Evolutionary conservation across 805 yeast genomes (phyloP).

Genomic region (Metschnikowia peoriensis): DNA sequence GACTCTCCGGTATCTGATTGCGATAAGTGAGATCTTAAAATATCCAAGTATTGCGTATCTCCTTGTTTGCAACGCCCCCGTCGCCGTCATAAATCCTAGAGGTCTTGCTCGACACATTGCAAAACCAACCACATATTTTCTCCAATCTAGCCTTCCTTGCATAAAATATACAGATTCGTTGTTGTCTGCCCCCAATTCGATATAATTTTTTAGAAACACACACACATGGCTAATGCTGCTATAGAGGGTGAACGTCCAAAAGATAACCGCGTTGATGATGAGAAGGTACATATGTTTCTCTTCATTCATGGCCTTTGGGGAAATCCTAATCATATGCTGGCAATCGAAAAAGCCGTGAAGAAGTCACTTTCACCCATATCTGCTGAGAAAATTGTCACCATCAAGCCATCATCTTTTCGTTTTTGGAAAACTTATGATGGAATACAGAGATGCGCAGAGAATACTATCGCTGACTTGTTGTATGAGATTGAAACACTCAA

Average conservation of each 20-base stretch:
- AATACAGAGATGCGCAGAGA: conserved; percentile 32
- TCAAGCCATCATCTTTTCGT: conserved; percentile 39
- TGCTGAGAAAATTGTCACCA: conserved; percentile 29
- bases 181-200: too few species aligned
- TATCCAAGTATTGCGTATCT: not conserved
- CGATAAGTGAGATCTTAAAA: conserved; percentile 4
- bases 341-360: conserved; percentile 50
- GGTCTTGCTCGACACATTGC: not conserved
- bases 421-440: conserved; percentile 48
- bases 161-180: too few species aligned
- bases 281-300: conserved; percentile 37
- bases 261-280: conserved; percentile 1
- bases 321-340: conserved; percentile 60
- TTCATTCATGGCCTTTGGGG: conserved; percentile 68
- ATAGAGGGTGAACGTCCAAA: too few species aligned
- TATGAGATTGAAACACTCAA: conserved; percentile 41
- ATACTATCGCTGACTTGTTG: conserved; percentile 36
- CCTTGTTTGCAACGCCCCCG: conserved; percentile 2
- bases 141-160: too few species aligned
- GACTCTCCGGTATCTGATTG: not conserved
- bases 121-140: too few species aligned
- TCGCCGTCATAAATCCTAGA: not conserved
- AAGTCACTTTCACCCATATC: conserved; percentile 25
- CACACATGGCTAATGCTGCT: not conserved
- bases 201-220: not conserved